Base-by-base conservation (phyloP, 2,329 filamentous ascomycete species). In the Cercospora zeina region DNA sequence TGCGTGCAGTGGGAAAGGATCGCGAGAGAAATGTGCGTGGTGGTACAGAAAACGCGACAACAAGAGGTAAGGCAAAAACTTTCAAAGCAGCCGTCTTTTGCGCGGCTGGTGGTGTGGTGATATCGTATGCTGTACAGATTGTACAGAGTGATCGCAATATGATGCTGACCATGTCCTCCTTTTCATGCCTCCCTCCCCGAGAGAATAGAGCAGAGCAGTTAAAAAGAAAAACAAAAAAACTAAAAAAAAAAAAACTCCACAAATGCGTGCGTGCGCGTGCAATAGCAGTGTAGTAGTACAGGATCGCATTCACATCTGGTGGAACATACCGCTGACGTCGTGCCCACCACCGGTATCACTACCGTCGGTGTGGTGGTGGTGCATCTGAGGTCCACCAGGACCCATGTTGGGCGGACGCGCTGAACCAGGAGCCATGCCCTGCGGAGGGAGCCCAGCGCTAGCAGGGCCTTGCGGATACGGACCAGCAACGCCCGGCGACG, bases 251-350 rank as follows among this genome's bases (percentile, higher is more conserved):
- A 34, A 60, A 61, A 67, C 64, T 58, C 63, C 64, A 61, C 66
- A 64, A 64, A 27, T 27, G 24, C 24, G 24, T 67, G 57, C 50
- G 57, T 64, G 69, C 59, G 61, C 61, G 58, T 62, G 60, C 60
- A 62, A 62, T 53, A 51, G 47, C 53, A 63, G 47, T 51, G 47
- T 70, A 69, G 67, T 71, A 65, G 62, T 65, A 66, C 65, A 84
- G 91, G 64, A 67, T 63, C 62, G 62, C 63, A 65, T 67, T 68
- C 87, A 95, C 88, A 95, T 91, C 83, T 92, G 90, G 84, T 91
- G 89, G 83, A 93, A 96, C 92, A 96, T 96, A 96, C 92, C 92
- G 87, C 92, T 92, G 86, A 95, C 84, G 77, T 87, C 91, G 74
- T 83, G 65, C 19, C 67, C 84, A 79, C 85, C 86, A 77, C 85